Conservation (phyloP, 352 stramenopile species). For the Nothophytophthora sp. region DNA sequence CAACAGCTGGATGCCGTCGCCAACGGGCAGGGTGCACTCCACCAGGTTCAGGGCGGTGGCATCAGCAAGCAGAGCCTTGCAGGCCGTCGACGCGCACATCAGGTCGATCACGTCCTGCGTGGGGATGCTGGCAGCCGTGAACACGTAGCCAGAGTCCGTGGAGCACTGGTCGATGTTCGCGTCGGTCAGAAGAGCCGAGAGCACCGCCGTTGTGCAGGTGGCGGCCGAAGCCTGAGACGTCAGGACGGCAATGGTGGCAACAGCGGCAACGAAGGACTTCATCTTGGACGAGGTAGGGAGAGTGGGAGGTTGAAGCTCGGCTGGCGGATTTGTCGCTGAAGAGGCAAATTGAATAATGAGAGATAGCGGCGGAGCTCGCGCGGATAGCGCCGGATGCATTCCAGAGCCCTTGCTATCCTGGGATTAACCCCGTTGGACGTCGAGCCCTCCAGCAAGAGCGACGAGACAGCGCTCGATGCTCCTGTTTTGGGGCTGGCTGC, state of each 20-base stretch:
- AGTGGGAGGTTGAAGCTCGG: slow-evolving; percentile 17
- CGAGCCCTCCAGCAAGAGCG: too few relatives aligned
- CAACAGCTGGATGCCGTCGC: slow-evolving; percentile 20
- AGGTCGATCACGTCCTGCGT: slow-evolving; percentile 14
- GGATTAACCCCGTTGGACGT: too few relatives aligned
- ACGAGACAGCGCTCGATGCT: too few relatives aligned
- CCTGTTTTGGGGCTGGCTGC: too few relatives aligned
- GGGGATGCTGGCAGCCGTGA: slow-evolving; percentile 26
- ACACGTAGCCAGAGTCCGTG: slow-evolving; percentile 32
- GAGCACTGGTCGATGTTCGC: slow-evolving; percentile 24
- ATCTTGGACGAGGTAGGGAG: slow-evolving; percentile 14
- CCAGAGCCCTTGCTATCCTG: too few relatives aligned
- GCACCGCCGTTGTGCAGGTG: slow-evolving; percentile 9
- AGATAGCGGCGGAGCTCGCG: too few relatives aligned
- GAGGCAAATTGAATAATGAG: slow-evolving; percentile 44
- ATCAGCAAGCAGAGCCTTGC: slow-evolving; percentile 25
- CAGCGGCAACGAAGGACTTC: slow-evolving; percentile 28
- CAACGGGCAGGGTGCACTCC: slow-evolving; percentile 33
- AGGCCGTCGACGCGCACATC: slow-evolving; percentile 29
- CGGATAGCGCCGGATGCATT: too few relatives aligned
- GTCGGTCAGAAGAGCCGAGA: slow-evolving; percentile 27
- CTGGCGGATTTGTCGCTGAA: slow-evolving; percentile 30
- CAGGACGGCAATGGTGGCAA: slow-evolving; percentile 14
- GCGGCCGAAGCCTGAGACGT: slow-evolving; percentile 16
- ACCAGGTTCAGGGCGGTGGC: slow-evolving; percentile 13